Evolutionary conservation across 768 basidiomycete species (phyloP).

Genomic region (Naganishia vishniacii): DNA sequence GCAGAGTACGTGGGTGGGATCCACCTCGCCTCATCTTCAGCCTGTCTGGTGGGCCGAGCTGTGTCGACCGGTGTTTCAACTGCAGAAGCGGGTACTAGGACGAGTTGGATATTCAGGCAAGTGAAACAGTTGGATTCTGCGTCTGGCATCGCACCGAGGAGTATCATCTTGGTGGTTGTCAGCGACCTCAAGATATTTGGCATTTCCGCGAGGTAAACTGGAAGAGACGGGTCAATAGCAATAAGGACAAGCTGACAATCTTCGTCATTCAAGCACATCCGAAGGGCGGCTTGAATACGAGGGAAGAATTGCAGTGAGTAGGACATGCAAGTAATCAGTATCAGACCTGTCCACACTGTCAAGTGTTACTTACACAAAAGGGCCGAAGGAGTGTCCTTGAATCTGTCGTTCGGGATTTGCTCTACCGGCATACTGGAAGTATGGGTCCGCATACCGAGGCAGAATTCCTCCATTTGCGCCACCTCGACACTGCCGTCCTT

Average conservation of each 20-base stretch:
- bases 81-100: not conserved
- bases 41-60: too few species aligned
- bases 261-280: slow-evolving; percentile 18
- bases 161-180: not conserved
- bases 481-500: not conserved
- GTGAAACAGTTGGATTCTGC: not conserved
- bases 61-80: not conserved
- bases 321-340: not conserved
- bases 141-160: not conserved
- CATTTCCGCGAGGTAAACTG: not conserved
- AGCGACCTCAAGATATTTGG: not conserved
- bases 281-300: not conserved
- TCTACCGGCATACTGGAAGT: slow-evolving; percentile 10
- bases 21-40: slow-evolving; percentile 1
- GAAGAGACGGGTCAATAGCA: not conserved
- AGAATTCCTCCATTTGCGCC: slow-evolving; percentile 8
- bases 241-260: slow-evolving; percentile 14
- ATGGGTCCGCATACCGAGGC: slow-evolving; percentile 13
- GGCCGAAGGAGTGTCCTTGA: slow-evolving; percentile 3
- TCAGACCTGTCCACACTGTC: not conserved
- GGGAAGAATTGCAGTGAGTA: not conserved
- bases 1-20: slow-evolving; percentile 2
- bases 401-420: not conserved
- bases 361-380: slow-evolving; percentile 14
- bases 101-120: not conserved